phyloP scores from a whole-genome alignment of 1,139 yeast species.

The Saccharomyces hybrid region DNA sequence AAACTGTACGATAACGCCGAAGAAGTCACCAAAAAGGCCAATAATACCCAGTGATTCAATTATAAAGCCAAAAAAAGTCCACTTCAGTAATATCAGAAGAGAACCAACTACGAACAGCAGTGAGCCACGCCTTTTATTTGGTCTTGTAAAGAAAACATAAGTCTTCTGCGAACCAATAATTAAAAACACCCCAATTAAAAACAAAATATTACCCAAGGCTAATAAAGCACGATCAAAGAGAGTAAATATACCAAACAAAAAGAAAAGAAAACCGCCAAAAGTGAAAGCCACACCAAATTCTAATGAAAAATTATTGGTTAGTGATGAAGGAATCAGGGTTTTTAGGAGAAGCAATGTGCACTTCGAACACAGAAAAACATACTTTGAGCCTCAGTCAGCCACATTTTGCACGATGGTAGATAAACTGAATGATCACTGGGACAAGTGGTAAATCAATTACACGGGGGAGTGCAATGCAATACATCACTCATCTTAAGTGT shows the following conservation, averaged over 20 bases:
- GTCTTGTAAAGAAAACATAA: constrained; percentile 74
- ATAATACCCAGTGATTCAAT: constrained; percentile 83
- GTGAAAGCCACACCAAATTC: constrained; percentile 94
- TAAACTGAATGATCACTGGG: background rate
- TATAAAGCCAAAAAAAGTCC: constrained; percentile 77
- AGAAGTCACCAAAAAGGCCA: constrained; percentile 85
- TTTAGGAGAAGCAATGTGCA: background rate
- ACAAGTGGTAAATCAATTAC: background rate
- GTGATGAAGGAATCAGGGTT: constrained; percentile 8
- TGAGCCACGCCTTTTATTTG: constrained; percentile 80
- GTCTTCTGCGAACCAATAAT: constrained; percentile 89
- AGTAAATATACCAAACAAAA: constrained; percentile 74
- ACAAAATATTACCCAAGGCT: constrained; percentile 79
- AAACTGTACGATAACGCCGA: constrained; percentile 85
- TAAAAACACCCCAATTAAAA: constrained; percentile 72
- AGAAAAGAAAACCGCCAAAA: constrained; percentile 74
- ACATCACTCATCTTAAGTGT: background rate
- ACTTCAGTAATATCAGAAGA: constrained; percentile 60
- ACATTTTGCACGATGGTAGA: constrained; percentile 34
- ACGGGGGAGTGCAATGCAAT: background rate
- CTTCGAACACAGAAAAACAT: constrained; percentile 30
- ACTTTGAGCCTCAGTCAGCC: constrained; percentile 79
- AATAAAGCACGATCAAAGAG: constrained; percentile 84
- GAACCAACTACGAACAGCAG: constrained; percentile 73
- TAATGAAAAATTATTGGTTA: constrained; percentile 27